phyloP scores from a whole-genome alignment of 441 rosid genomes.

The Croton laevigatus region DNA sequence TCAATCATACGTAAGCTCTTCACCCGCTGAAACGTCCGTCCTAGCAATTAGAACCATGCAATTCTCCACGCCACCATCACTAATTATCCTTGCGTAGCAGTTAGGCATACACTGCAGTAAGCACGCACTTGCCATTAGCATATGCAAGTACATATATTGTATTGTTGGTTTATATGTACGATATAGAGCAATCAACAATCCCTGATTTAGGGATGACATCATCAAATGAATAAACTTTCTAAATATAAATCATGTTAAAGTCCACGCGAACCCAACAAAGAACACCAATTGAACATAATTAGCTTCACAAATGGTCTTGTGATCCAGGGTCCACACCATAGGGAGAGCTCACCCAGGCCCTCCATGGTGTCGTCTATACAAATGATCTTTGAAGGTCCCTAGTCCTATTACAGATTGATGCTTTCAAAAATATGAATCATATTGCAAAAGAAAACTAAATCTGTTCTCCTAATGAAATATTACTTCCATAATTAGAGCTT shows the following conservation, averaged over 20 bases:
- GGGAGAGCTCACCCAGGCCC: neutral
- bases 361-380: neutral
- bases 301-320: neutral
- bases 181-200: neutral
- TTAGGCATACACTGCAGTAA: constrained; percentile 85
- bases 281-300: neutral
- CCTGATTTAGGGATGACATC: neutral
- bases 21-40: constrained; percentile 62
- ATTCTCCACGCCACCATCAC: constrained; percentile 63
- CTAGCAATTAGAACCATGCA: constrained; percentile 88
- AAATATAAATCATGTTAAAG: neutral
- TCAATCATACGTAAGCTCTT: constrained; percentile 77
- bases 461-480: neutral
- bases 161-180: neutral
- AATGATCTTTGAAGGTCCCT: neutral
- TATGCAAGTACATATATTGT: neutral
- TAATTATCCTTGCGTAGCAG: constrained; percentile 89
- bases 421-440: neutral
- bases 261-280: neutral
- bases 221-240: neutral
- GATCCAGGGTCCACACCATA: neutral
- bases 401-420: too few relatives aligned
- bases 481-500: constrained; percentile 24
- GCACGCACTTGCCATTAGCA: constrained; percentile 10
- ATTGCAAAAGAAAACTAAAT: neutral